Base-by-base conservation (phyloP, 306 rosid genomes). In the Trifolium fragiferum region DNA sequence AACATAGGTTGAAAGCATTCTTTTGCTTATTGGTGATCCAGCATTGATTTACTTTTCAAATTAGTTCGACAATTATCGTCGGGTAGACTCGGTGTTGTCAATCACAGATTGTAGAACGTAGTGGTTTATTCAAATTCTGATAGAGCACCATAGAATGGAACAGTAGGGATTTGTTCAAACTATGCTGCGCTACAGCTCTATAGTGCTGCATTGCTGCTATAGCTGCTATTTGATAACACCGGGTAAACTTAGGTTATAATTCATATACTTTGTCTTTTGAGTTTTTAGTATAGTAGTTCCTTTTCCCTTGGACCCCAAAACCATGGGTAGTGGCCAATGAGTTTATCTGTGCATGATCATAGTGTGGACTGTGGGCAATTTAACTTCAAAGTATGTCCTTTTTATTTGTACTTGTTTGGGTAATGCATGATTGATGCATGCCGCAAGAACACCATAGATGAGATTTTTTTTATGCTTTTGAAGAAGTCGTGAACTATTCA, bases 351-450 rank as follows among this genome's bases (percentile, higher is more conserved):
- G 33, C 33, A 40, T 18, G 61, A 68, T 9, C 57, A 20, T 43
- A 2, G 51, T 18, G 40, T 47, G 37, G 70, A 35, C 33, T 18
- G 40, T 47, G 37, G 70, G 37, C 23, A 38, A 13, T 40, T 53
- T 53, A 7, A 25, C 64, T 25, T 25, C 16, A 44, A 23, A 35
- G 30, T 7, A 44, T 75, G 25, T 6, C 35, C 30, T 69, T 53
- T 35, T 37, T 47, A 35, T 16, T 49, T 15, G 44, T n/a, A 5
- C 23, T 35, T 20, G 27, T 67, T 43, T 38, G 32, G 67, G 16
- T 27, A 66, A 66, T 66, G 37, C 15, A 46, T 23, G 15, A 58
- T 6, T 58, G 60, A 10, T 57, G 46, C 74, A 76, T 54, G 70
- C 13, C 13, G 18, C 35, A 32, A 30, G 14, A 51, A 53, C 75